A percentile compares a stretch with the other conserved stretches of the same genome.
Evolutionary conservation across 1,284 basidiomycete species (phyloP).

Genomic region (Agroathelia rolfsii): DNA sequence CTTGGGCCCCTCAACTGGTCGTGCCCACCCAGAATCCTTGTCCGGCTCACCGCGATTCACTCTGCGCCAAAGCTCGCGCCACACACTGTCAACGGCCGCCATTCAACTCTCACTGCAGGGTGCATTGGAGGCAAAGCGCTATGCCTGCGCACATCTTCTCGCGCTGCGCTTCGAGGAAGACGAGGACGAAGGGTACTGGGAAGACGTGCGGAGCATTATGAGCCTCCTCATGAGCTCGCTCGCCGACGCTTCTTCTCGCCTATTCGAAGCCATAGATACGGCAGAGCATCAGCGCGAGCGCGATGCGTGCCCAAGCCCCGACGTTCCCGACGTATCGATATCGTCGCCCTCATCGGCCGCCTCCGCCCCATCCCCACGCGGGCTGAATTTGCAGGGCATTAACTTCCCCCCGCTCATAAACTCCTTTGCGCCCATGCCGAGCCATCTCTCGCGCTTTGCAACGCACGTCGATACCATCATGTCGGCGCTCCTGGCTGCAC

Average conservation of each 20-base stretch:
- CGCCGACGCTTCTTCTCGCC: conserved; percentile 47
- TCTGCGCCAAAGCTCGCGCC: conserved; percentile 44
- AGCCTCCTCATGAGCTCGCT: conserved; percentile 55
- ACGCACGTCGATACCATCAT: conserved; percentile 61
- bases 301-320: conserved; percentile 38
- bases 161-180: conserved; percentile 60
- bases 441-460: conserved; percentile 54
- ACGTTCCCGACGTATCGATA: too few species aligned
- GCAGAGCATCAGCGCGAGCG: conserved; percentile 37
- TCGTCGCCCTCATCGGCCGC: too few species aligned
- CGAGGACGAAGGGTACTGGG: conserved; percentile 65
- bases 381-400: too few species aligned
- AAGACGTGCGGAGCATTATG: conserved; percentile 67
- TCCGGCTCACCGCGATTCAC: conserved; percentile 47
- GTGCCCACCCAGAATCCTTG: conserved; percentile 23
- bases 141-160: conserved; percentile 65
- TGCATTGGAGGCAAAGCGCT: conserved; percentile 59
- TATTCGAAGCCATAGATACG: conserved; percentile 52
- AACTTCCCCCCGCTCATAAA: conserved; percentile 21
- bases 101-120: conserved; percentile 49
- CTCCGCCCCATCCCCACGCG: conserved; percentile 8
- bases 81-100: conserved; percentile 55
- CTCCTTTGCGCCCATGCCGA: conserved; percentile 65
- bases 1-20: too few species aligned
- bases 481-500: conserved; percentile 55